Base-by-base conservation (phyloP, 169 alveolate species). In the Eimeria necatrix region DNA sequence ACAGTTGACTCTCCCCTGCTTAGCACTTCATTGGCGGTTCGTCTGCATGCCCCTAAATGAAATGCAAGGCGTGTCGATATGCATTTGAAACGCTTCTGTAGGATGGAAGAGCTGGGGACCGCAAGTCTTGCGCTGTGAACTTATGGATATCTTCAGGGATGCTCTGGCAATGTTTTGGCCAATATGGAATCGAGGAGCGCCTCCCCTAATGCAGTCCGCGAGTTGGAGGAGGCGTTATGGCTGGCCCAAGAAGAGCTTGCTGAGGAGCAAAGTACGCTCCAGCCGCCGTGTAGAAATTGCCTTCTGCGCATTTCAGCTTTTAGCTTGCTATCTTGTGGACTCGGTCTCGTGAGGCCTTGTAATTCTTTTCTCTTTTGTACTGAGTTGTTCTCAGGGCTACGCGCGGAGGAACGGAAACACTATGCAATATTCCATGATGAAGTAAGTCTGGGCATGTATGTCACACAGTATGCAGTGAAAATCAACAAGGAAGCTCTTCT, bases 171-270 rank as follows among this genome's bases (percentile, higher is more conserved):
- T 81, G 24, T 26, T 53, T 53, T 81, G 73, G 76, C 73, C 26
- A 73, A 81, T 20, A 1, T 24, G 4, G 91, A 81, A 16, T 3
- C 52, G 20, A 56, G 32, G n/a, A 26, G 32, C 32, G 74, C 73
- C 53, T 22, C 70, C 46, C 46, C 60, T 20, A 81, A 81, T 52
- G 91, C 91, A 53, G 26, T 81, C 41, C 70, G 41, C 22, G 81
- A 61, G n/a, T 61, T 85, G 64, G 81, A 85, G 46, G 93, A 85
- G 81, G 93, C 93, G 22, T 18, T 85, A 48, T 85, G 93, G 93
- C 93, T 85, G 51, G 93, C 71, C 49, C 93, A 85, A 80, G 93
- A 61, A 7, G 81, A 85, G 64, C 93, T 85, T 16, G 80, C 80
- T 6, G 93, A 56, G 60, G 93, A 85, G 24, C 93, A 85, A 48